Evolutionary conservation across 208 protist species (phyloP), one percentile per base, ranked within the genome.

Genomic region (Trypanosoma conorhini): DNA sequence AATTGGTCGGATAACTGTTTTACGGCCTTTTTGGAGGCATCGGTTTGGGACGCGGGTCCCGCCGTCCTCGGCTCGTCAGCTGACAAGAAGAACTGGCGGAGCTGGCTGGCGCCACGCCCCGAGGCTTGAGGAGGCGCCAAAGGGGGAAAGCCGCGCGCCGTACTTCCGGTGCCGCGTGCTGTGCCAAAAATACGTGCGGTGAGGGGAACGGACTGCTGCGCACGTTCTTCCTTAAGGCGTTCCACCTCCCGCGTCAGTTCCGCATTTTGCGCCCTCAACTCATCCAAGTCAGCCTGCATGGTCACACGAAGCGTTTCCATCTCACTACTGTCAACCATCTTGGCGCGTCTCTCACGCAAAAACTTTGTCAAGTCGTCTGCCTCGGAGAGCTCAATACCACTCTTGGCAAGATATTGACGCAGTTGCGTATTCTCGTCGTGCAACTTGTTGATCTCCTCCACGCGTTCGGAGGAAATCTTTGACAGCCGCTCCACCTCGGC

Each of bases 221-320:
- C 56, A 46, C 72, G 30, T 62, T 79, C 40, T 38, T 60, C 21
- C 44, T 42, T 81, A 5, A 87, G 50, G 0, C 77, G 76, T 55
- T 84, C 70, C 40, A 93, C 21, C 70, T 92, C 84, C 28, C 59
- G 66, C 67, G 62, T 55, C 40, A 91, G 56, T 26, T 81, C 77
- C 38, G 82, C 77, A 52, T 87, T 80, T 63, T 87, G 76, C 24
- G 77, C 83, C 42, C 66, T 66, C 42, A 85, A 63, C 48, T 95
- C 89, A 62, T 95, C 85, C 15, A 95, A 74, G 50, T 91, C 83
- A 7, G 79, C 80, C 78, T 92, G 89, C 81, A 95, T 92, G 10
- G 77, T 79, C 31, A 95, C 72, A 8, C 85, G 86, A 12, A 95
- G 75, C 12, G 81, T 89, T 63, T 92, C 86, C 50, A 95, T 77